Evolutionary conservation across 1,139 yeast species (phyloP).

Genomic region (Trichomonascaceae sp.): DNA sequence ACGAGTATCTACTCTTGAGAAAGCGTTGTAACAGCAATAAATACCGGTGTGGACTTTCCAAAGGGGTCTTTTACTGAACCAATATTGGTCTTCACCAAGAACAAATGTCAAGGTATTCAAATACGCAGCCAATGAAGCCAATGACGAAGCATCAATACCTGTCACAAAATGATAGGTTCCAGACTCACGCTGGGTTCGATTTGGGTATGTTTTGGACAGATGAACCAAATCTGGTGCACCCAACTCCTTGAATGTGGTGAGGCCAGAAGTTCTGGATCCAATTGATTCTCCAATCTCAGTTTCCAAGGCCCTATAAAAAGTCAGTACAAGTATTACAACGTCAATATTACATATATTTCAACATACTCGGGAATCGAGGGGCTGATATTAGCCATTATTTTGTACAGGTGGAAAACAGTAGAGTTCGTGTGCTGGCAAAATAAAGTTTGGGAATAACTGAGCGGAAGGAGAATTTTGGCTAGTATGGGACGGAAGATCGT

Average conservation of each 20-base stretch:
- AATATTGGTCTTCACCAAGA: slow-evolving; percentile 54
- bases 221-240: slow-evolving; percentile 94
- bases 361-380: slow-evolving; percentile 33
- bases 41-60: slow-evolving; percentile 75
- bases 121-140: slow-evolving; percentile 62
- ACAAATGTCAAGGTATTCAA: slow-evolving; percentile 64
- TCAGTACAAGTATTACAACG: not conserved
- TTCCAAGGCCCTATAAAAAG: slow-evolving; percentile 37
- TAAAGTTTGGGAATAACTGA: slow-evolving; percentile 1
- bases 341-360: not conserved
- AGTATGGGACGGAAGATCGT: not conserved
- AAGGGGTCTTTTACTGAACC: slow-evolving; percentile 69
- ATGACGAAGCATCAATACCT: slow-evolving; percentile 56
- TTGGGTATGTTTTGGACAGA: slow-evolving; percentile 42
- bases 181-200: slow-evolving; percentile 32
- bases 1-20: slow-evolving; percentile 61
- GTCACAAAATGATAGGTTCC: slow-evolving; percentile 66
- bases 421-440: slow-evolving; percentile 3
- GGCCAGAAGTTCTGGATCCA: slow-evolving; percentile 41
- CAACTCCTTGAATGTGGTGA: slow-evolving; percentile 47
- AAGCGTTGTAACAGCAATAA: slow-evolving; percentile 62
- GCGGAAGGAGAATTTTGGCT: not conserved
- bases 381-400: slow-evolving; percentile 7
- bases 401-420: not conserved
- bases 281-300: slow-evolving; percentile 45